Evolutionary conservation across 495 filamentous ascomycete genomes (phyloP), one percentile per base, ranked within the genome.

Genomic region (Bathelium albidoporum): DNA sequence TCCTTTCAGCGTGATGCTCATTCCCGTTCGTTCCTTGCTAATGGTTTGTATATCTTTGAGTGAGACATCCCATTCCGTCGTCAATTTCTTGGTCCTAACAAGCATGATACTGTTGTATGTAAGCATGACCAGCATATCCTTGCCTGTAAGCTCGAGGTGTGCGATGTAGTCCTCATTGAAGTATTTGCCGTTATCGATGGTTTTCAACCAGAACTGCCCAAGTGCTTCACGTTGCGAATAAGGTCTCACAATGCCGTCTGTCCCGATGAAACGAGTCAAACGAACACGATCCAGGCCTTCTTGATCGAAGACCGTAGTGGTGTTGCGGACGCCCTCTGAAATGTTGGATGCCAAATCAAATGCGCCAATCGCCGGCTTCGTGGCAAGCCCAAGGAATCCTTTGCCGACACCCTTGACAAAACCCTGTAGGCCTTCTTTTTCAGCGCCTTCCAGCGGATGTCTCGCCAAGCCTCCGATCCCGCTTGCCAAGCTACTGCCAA

Each of bases 351-450:
- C 94, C 65, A 98, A 85, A 74, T 98, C 94, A 69, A 98, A 94
- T 22, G 95, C 91, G 58, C 95, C 94, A 63, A 98, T 95, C 16
- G 92, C 95, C 1, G 94, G 93, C 73, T 97, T 98, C 24, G 94
- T 98, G 0, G 91, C 91, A 9, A 97, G 75, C 3, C 94, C 94
- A 18, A 97, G 78, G 18, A 97, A 82, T 41, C 94, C 94, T 79
- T 96, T 97, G 66, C 94, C 94, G 58, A 97, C 89, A 55, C 94
- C 94, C 76, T 97, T 97, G 74, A 98, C 88, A 77, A 98, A 97
- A 4, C 94, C 94, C 28, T 88, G 81, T 1, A 90, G 82, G 58
- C 94, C 94, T 74, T 96, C 94, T 71, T 95, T 93, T 75, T 98
- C 95, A 16, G 93, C 94, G 55, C 94, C 94, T 76, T 97, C 89